Evolutionary conservation across 805 yeast genomes (phyloP), one percentile per base, ranked within the genome.

Genomic region (Wickerhamomyces bovis): DNA sequence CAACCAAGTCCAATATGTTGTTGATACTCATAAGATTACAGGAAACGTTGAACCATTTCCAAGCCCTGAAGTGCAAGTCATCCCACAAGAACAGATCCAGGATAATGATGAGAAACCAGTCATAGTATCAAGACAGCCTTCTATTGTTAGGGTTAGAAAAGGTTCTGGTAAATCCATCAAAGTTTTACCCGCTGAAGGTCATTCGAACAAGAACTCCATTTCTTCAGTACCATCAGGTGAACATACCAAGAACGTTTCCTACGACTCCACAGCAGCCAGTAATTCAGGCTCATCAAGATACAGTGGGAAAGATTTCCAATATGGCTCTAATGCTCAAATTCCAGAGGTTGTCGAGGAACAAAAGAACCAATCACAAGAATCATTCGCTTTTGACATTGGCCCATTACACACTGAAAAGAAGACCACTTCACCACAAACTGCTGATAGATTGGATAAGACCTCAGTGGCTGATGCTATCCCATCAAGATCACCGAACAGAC

Each of bases 401-500:
- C 56, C 57, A 12, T 40, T 57, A 38, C 48, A 46, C 42, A 55
- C 61, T 2, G 49, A 44, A 36, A 55, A 46, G 38, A 52, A 45
- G 10, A 20, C 43, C 15, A 38, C 44, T 8, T 12, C 43, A 1
- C 53, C 46, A 20, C 25, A 39, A 20, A 20, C 21, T 8, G 11
- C 48, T 12, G 60, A 54, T 13, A 49, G 53, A 41, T 30, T 46
- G 20, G 22, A 33, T 8, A 39, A 52, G 6, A 53, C 54, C 7
- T 30, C 46, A 8, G 33, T 56, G 3, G 53, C 52, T 30, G 54
- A 52, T 10, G 42, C 59, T 2, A 55, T 60, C 39, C 64, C 64
- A 13, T 56, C 64, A 13, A 55, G 64, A 48, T 59, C 64, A 1
- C 56, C 57, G 44, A 46, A 48, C 8, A 59, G 64, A 55, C 64